These are phyloP conservation scores for Naumovozyma castellii DNA, from an alignment of 805 yeast species.

Conservation along the genomic window DNA sequence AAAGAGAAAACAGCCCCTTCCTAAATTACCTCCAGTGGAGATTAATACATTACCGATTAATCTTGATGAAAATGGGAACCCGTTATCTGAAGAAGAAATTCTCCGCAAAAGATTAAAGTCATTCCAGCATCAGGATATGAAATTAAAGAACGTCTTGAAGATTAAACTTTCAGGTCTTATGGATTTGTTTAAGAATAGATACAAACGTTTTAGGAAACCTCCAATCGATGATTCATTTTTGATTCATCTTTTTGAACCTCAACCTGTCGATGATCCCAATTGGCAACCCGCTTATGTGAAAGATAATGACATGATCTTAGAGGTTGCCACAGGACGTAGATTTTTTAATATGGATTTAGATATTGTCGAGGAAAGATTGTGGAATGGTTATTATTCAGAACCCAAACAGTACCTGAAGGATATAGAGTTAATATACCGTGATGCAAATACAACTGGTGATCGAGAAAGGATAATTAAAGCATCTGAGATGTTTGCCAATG, in stretches of 20 bases:
- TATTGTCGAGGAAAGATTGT: conserved; percentile 83
- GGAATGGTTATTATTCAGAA: conserved; percentile 94
- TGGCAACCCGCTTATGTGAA: conserved; percentile 38
- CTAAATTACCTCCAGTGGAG: conserved; percentile 31
- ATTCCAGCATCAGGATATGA: conserved; percentile 56
- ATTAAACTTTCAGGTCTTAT: conserved; percentile 77
- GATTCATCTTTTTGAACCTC: conserved; percentile 68
- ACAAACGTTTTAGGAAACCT: conserved; percentile 86
- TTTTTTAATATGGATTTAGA: conserved; percentile 88
- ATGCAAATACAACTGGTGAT: conserved; percentile 65
- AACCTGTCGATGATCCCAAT: conserved; percentile 27
- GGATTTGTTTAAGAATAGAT: conserved; percentile 81
- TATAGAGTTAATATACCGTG: conserved; percentile 72
- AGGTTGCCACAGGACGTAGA: conserved; percentile 59
- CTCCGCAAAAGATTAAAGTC: conserved; percentile 38
- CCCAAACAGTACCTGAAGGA: conserved; percentile 85
- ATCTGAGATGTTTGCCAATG: conserved; percentile 92
- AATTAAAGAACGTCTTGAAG: conserved; percentile 74
- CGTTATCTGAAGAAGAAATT: conserved; percentile 27
- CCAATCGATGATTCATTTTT: conserved; percentile 68
- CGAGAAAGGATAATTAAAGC: conserved; percentile 75
- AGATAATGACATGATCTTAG: conserved; percentile 71
- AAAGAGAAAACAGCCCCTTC: conserved; percentile 36
- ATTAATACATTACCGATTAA: conserved; percentile 12
- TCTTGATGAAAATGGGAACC: conserved; percentile 22